Evolutionary conservation across 768 basidiomycete genomes (phyloP), one percentile per base, ranked within the genome.

Genomic region (Naganishia kalamii): DNA sequence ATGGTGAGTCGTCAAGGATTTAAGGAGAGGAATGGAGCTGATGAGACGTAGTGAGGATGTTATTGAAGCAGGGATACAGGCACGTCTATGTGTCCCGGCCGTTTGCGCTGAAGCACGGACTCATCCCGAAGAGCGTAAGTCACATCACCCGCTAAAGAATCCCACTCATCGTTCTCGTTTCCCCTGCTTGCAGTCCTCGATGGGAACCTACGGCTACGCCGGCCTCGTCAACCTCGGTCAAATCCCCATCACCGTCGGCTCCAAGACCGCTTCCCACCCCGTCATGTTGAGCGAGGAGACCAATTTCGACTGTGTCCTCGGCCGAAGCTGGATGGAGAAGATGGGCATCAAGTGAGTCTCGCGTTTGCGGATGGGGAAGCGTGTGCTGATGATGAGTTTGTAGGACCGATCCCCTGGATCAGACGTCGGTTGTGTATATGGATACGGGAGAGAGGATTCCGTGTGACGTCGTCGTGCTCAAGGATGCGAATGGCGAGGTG

Each of bases 71-170:
- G 19, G 93, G 96, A 19, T 88, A 98, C 77, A 83, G 91, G 15
- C 87, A 93, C 72, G 93, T 97, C 57, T 99, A 99, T 79, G 88
- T 99, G 65, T 96, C 92, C 13, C 85, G 96, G 62, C 87, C 88
- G 74, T 99, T 98, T 73, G 96, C 96, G 1, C 80, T 86, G 67
- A 84, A 86, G 69, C 85, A 96, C 74, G 88, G 87, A 1, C 91
- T 99, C 76, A 88, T 97, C 63, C 90, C 91, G 1, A 80, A 82
- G 23, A 90, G 92, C 69, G 88, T 76, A 2, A 33, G 29, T 29
- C 35, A 32, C 13, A 7, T 15, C 17, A 29, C 32, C 4, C 15
- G 29, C 12, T 30, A 13, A 47, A 33, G 10, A 35, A 25, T 30
- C 43, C 49, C 29, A n/a, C 44, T 61, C 27, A 7, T 60, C 19